Base-by-base conservation (phyloP, 2,329 filamentous ascomycete genomes). In the Seiridium unicorne region DNA sequence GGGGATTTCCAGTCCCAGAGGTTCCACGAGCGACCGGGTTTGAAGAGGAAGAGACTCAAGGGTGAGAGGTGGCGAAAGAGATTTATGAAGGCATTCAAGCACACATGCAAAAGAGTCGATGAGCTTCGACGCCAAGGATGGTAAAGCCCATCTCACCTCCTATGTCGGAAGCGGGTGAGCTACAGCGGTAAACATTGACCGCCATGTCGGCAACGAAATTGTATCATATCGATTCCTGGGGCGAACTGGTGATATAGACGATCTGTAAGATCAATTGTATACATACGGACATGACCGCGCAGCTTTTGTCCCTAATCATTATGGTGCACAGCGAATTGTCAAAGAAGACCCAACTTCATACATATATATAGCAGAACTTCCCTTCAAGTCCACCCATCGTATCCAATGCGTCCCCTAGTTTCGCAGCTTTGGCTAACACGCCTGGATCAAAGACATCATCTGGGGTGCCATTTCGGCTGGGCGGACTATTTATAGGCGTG, bases 121-220 rank as follows among this genome's bases (percentile, higher is more conserved):
- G 84, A 90, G 72, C 79, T 96, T 77, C 89, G 85, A 67, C 84
- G 79, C 71, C 91, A 95, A 76, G 92, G 92, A 3, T 95, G 92
- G 91, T 96, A 76, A 69, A 55, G 18, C 18, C 18, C 18, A 26
- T 2, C 18, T 26, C 18, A 26, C 18, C 18, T 26, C 18, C 1
- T 26, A 26, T 26, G 18, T 26, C 18, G 18, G 18, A 26, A 26
- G 18, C 18, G 18, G 18, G 18, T 26, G 1, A 26, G 18, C 18
- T 26, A 26, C 18, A 26, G 18, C 18, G 18, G 2, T 26, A 26
- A 26, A 26, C 18, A 26, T 26, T 26, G 18, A 26, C 18, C 18
- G 18, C 18, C 18, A 26, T 26, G 18, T 26, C 18, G 18, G 18
- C 18, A 51, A 6, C 26, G 35, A 34, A 35, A 3, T 18, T 53